These are phyloP conservation scores for Nitzschia putrida DNA, from an alignment of 108 stramenopile genomes.

Conservation along the genomic window DNA sequence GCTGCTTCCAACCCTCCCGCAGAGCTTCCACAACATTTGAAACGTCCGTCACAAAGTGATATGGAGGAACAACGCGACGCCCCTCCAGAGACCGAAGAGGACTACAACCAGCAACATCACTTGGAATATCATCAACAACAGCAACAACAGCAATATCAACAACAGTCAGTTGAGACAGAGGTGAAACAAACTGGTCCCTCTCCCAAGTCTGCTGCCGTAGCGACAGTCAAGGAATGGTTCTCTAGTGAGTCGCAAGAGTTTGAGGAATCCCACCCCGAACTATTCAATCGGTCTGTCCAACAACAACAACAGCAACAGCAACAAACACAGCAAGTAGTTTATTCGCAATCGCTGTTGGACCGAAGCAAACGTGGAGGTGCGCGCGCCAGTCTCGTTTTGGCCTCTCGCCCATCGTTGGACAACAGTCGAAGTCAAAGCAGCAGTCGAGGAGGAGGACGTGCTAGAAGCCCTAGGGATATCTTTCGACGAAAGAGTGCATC, in stretches of 20 bases:
- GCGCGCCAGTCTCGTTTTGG: slow-evolving; percentile 4
- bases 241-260: not conserved
- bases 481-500: slow-evolving; percentile 1
- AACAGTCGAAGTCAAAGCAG: not conserved
- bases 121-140: not conserved
- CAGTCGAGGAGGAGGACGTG: not conserved
- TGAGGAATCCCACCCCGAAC: not conserved
- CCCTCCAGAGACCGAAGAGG: not conserved
- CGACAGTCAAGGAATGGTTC: slow-evolving; percentile 25
- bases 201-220: slow-evolving; percentile 16
- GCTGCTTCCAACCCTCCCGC: not conserved
- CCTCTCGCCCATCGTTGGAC: slow-evolving; percentile 5
- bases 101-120: not conserved
- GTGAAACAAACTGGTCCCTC: not conserved
- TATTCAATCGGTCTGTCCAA: not conserved
- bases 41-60: not conserved
- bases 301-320: slow-evolving; percentile 2
- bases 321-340: slow-evolving; percentile 6
- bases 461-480: not conserved
- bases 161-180: not conserved
- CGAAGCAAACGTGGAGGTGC: slow-evolving; percentile 3
- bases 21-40: not conserved
- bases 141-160: not conserved
- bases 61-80: not conserved
- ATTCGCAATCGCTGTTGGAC: slow-evolving; percentile 8